A percentile compares a stretch with the other conserved stretches of the same genome.
phyloP scores from a whole-genome alignment of 805 yeast species.

The Brettanomyces bruxellensis region DNA sequence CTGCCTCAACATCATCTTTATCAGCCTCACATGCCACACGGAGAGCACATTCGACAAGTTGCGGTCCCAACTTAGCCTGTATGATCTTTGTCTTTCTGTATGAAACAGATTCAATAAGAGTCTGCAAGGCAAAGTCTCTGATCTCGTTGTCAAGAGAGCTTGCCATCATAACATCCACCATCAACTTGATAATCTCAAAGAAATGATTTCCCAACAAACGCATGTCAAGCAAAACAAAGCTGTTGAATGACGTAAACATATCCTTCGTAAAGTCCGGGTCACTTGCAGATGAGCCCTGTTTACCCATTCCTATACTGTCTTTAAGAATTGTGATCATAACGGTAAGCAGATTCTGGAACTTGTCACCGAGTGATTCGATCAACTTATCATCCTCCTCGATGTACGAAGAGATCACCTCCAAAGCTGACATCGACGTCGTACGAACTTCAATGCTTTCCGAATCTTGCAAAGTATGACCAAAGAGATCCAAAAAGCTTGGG shows the following conservation, averaged over 20 bases:
- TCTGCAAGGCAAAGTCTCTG: slow-evolving; percentile 77
- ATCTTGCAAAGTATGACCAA: slow-evolving; percentile 55
- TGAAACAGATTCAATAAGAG: slow-evolving; percentile 68
- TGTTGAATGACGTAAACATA: slow-evolving; percentile 79
- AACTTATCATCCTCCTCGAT: slow-evolving; percentile 52
- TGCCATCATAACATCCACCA: slow-evolving; percentile 68
- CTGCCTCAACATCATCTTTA: slow-evolving; percentile 58
- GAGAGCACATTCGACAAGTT: slow-evolving; percentile 63
- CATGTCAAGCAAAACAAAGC: slow-evolving; percentile 66
- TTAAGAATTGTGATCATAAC: slow-evolving; percentile 73
- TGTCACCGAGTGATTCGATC: slow-evolving; percentile 28
- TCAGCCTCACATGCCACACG: slow-evolving; percentile 75
- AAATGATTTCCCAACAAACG: slow-evolving; percentile 71
- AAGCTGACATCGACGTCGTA: slow-evolving; percentile 72
- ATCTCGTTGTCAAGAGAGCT: slow-evolving; percentile 65
- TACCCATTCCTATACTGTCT: slow-evolving; percentile 33
- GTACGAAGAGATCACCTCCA: slow-evolving; percentile 60
- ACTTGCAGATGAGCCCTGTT: slow-evolving; percentile 38
- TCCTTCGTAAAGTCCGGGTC: slow-evolving; percentile 67
- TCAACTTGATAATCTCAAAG: slow-evolving; percentile 56
- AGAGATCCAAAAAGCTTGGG: slow-evolving; percentile 61
- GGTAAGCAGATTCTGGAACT: slow-evolving; percentile 65
- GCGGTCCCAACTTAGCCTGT: slow-evolving; percentile 77
- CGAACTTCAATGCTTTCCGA: slow-evolving; percentile 63
- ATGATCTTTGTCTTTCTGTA: slow-evolving; percentile 75